Base-by-base conservation (phyloP, 2,329 filamentous ascomycete genomes). In the Colletotrichum karsti region DNA sequence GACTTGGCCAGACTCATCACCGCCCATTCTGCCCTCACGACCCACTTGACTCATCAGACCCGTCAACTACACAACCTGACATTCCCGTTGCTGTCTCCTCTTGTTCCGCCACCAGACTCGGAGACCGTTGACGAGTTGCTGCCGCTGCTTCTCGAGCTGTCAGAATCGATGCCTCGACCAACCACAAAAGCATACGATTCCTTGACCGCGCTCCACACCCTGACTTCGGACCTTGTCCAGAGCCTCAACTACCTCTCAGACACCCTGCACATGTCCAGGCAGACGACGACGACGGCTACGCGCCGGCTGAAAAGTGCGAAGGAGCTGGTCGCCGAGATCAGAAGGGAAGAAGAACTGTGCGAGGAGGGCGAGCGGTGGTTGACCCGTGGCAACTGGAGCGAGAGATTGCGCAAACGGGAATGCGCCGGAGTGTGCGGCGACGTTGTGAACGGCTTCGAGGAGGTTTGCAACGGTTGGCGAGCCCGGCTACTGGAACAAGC, bases 381-480 rank as follows among this genome's bases (percentile, higher is more conserved):
- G 51, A 89, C 91, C 67, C 88, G 88, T 39, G 94, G 93, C 7
- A 92, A 94, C 73, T 98, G 95, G 95, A 89, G 94, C 55, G 90
- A 91, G 72, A 87, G 92, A 61, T 79, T 98, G 37, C 84, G 88
- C 71, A 90, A 90, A 60, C 88, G 95, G 61, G 94, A 97, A 78
- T 97, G 94, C 70, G 94, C 93, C 7, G 87, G 86, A 22, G 92
- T 95, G 13, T 98, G 96, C 79, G 87, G 91, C 5, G 94, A 97
- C 69, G 95, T 99, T 1, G 91, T 98, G 35, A 91, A 92, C 50
- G 96, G 96, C 0, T 98, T 99, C 75, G 95, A 98, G 79, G 91
- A 94, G 76, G 91, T 95, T 1, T 98, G 94, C 80, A 91, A 95
- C 64, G 88, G 89, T 63, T 96, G 95, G 92, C 89, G 95, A 76